These are phyloP conservation scores for Sporothrix dimorphospora DNA, from an alignment of 2,329 filamentous ascomycete genomes.

Conservation along the genomic window DNA sequence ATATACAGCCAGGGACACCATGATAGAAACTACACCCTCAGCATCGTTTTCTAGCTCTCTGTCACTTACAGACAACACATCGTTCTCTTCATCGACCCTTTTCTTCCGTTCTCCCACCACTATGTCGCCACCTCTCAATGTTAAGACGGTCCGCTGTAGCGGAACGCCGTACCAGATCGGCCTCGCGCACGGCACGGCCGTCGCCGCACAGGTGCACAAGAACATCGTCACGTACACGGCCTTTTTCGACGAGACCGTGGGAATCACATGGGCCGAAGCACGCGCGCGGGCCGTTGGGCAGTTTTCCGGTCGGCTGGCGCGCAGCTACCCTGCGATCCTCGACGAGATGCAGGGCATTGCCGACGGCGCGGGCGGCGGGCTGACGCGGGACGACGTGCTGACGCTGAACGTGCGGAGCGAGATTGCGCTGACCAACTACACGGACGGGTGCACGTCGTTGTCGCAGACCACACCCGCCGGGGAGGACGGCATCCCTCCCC, in stretches of 20 bases:
- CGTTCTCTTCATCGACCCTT: background rate
- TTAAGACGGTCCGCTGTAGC: background rate
- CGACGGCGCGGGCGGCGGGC: constrained; percentile 48
- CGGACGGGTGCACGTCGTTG: constrained; percentile 27
- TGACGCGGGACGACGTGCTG: constrained; percentile 59
- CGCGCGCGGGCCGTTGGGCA: constrained; percentile 1
- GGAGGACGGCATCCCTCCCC: too few species aligned
- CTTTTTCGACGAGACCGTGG: constrained; percentile 24
- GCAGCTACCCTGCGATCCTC: constrained; percentile 2
- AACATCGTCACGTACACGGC: constrained; percentile 17
- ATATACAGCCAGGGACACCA: too few species aligned
- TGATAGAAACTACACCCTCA: too few species aligned
- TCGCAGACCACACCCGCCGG: background rate
- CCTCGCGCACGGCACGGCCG: constrained; percentile 19
- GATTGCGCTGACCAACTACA: constrained; percentile 28
- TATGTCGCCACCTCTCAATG: background rate
- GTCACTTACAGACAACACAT: background rate
- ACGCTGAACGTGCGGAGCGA: constrained; percentile 42
- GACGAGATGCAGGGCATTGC: constrained; percentile 57
- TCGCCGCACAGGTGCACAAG: background rate
- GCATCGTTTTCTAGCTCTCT: background rate
- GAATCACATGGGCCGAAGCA: constrained; percentile 16
- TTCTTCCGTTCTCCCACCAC: background rate
- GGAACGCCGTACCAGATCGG: constrained; percentile 22
- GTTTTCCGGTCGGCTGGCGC: background rate